Evolutionary conservation across 2,329 filamentous ascomycete species (phyloP).

Genomic region (Xylariales sp.): DNA sequence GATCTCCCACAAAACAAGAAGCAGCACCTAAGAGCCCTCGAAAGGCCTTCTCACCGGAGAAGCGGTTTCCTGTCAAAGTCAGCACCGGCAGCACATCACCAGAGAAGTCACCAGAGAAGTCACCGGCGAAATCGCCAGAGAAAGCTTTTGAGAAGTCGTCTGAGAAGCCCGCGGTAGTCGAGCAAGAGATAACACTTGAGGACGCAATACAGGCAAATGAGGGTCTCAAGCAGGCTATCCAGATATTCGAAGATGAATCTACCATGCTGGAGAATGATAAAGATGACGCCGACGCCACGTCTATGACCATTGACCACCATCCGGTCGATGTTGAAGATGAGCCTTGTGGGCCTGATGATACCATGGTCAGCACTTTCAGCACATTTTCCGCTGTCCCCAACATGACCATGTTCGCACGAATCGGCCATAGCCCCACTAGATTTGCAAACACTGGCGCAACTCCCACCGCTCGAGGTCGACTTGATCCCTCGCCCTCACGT

Average conservation of each 20-base stretch:
- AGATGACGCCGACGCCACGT: conserved; percentile 25
- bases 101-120: conserved; percentile 14
- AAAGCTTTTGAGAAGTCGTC: conserved; percentile 13
- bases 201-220: conserved; percentile 51
- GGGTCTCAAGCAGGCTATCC: conserved; percentile 54
- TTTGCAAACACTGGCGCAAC: conserved; percentile 33
- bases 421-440: conserved; percentile 62
- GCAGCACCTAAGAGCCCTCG: conserved; percentile 32
- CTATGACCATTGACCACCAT: conserved; percentile 24
- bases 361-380: conserved; percentile 78
- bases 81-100: conserved; percentile 21
- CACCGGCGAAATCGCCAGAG: conserved; percentile 14
- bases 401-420: conserved; percentile 74
- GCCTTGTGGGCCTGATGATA: conserved; percentile 59
- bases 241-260: conserved; percentile 54
- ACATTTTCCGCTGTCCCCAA: conserved; percentile 86
- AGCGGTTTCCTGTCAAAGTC: conserved; percentile 58
- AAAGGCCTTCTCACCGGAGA: conserved; percentile 43
- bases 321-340: conserved; percentile 24
- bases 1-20: conserved; percentile 4
- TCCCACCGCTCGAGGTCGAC: conserved; percentile 32
- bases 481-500: conserved; percentile 30
- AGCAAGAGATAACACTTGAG: conserved; percentile 42
- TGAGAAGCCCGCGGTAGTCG: conserved; percentile 14
- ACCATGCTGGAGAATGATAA: conserved; percentile 27